Evolutionary conservation across 345 rosid species (phyloP).

Genomic region (Barbarea vulgaris): DNA sequence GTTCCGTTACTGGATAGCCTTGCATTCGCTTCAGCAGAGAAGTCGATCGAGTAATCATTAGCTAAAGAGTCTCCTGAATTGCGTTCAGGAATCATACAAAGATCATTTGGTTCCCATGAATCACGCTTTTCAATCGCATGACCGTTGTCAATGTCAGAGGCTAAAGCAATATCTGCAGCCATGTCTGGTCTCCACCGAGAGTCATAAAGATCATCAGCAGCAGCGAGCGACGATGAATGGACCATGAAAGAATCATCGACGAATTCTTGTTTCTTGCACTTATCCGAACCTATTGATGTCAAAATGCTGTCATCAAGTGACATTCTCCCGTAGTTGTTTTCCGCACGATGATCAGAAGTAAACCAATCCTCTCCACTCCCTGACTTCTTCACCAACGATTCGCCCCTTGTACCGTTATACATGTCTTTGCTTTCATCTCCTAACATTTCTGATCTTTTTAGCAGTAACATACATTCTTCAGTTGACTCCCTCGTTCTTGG

Average conservation of each 20-base stretch:
- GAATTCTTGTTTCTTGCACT: conserved; percentile 43
- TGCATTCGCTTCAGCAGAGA: conserved; percentile 54
- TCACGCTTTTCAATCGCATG: conserved; percentile 42
- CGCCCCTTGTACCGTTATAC: conserved; percentile 39
- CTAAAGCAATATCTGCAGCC: conserved; percentile 55
- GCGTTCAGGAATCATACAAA: conserved; percentile 68
- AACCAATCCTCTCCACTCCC: conserved; percentile 73
- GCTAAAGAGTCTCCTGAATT: conserved; percentile 55
- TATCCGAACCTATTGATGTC: conserved; percentile 42
- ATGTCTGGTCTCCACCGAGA: conserved; percentile 71
- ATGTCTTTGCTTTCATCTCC: conserved; percentile 42
- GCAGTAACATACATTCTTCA: conserved; percentile 53
- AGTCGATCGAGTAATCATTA: conserved; percentile 54
- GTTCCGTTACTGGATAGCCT: conserved; percentile 43
- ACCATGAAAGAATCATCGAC: conserved; percentile 85
- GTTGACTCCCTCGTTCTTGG: conserved; percentile 54
- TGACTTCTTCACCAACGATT: conserved; percentile 48
- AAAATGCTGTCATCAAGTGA: conserved; percentile 46
- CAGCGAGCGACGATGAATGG: conserved; percentile 45
- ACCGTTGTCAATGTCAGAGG: conserved; percentile 44
- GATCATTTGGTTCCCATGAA: conserved; percentile 59
- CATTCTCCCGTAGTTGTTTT: conserved; percentile 41
- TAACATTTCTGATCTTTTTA: conserved; percentile 50
- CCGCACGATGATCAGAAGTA: conserved; percentile 43
- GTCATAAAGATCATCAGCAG: conserved; percentile 47